Base-by-base conservation (phyloP, 768 basidiomycete species). In the Hericium rajendrae region DNA sequence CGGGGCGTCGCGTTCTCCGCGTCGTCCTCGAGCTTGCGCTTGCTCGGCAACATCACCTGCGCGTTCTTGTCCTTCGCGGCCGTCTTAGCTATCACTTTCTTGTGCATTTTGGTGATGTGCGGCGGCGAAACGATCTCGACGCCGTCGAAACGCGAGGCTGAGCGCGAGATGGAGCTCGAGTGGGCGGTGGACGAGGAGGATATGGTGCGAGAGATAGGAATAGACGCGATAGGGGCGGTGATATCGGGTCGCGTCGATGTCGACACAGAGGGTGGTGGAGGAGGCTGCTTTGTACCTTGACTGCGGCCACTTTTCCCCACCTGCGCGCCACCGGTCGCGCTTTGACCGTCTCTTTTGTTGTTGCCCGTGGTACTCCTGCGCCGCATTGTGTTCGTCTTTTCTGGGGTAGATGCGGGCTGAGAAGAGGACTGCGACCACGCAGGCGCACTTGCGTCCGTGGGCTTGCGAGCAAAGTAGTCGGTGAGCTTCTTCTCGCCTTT, bases 21-120 rank as follows among this genome's bases (percentile, higher is more conserved):
- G 1, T 43, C 40, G 3, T 56, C 53, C 41, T 61, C 53, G 24
- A 51, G 20, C 40, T 54, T 61, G 55, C 58, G 59, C n/a, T 60
- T 61, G 5, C 50, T 52, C 20, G 60, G 57, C 38, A 51, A 37
- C 1, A 49, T 40, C 26, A 28, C 26, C 37, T 3, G 49, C 16
- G 57, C 18, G 39, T 41, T 20, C n/a, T 20, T 16, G 5, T 46
- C 20, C 8, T 16, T n/a, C 3, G 43, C n/a, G 3, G 9, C 20
- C n/a, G 16, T 41, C 18, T 2, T n/a, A 2, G 43, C 8, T 46
- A 20, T 46, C 3, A 20, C 43, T 16, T 16, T 16, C 20, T 46
- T 46, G 20, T 46, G 43, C 43, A 20, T 20, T 16, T 20, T 15
- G 16, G 10, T 46, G 8, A 16, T 18, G 28, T 38, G 38, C 24